Percentiles rank a stretch among this genome's conserved stretches.
Evolutionary conservation across 352 stramenopile genomes (phyloP).

Genomic region (Blastocystis sp.): DNA sequence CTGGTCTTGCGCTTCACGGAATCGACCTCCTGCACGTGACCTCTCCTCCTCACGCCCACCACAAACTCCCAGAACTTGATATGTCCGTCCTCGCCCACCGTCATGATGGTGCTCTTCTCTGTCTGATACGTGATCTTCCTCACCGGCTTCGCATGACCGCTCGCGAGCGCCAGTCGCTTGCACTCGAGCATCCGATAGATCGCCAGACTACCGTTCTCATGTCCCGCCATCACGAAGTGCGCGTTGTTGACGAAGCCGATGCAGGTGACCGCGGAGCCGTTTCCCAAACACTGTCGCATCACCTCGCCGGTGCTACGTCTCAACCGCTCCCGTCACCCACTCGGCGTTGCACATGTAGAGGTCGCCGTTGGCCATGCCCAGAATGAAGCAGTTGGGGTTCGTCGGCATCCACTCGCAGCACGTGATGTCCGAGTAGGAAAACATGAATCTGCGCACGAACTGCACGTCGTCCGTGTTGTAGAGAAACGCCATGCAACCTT

Average conservation of each 20-base stretch:
- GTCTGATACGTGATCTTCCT: not conserved
- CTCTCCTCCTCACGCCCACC: not conserved
- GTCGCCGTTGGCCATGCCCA: not conserved
- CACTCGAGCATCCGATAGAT: not conserved
- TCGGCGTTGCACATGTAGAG: not conserved
- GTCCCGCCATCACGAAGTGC: not conserved
- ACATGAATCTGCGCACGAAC: not conserved
- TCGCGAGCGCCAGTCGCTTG: not conserved
- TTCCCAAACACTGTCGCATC: not conserved
- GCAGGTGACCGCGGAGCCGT: not conserved
- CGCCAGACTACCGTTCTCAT: not conserved
- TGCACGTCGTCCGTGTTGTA: conserved; percentile 39
- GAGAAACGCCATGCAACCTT: not conserved
- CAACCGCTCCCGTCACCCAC: not conserved
- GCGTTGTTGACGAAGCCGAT: not conserved
- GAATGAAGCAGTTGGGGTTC: not conserved
- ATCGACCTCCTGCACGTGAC: conserved; percentile 1
- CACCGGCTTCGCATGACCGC: not conserved
- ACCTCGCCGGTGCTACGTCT: not conserved
- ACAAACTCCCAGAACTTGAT: not conserved
- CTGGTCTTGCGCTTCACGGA: not conserved
- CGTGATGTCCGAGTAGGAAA: not conserved
- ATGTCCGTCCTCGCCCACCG: not conserved
- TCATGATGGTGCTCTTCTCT: not conserved
- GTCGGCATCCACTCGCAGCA: not conserved